These are phyloP conservation scores for Lentinula sp. DNA, from an alignment of 768 basidiomycete genomes.

Conservation along the genomic window DNA sequence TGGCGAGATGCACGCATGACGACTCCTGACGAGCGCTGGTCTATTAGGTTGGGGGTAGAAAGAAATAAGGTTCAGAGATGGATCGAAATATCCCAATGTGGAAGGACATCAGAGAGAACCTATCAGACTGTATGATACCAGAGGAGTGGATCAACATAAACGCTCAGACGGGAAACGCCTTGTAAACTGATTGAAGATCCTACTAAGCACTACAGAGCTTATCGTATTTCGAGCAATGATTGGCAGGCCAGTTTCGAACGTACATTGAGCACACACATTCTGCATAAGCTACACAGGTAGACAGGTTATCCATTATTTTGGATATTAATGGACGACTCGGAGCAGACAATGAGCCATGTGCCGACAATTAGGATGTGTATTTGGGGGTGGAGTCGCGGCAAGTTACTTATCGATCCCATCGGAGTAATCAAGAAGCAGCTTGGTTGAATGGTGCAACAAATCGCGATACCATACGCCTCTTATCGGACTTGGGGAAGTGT, in stretches of 20 bases:
- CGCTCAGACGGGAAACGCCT: neutral
- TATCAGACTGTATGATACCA: neutral
- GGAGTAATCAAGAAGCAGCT: neutral
- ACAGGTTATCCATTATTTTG: neutral
- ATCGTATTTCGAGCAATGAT: neutral
- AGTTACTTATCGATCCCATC: neutral
- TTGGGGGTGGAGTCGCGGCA: neutral
- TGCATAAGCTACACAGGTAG: neutral
- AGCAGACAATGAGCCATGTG: neutral
- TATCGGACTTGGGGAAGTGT: no score
- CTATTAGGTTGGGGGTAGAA: neutral
- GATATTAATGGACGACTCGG: neutral
- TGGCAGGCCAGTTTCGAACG: neutral
- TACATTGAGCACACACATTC: neutral
- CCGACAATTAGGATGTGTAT: neutral
- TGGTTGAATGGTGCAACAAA: neutral
- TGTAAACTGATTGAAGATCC: neutral
- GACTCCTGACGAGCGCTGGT: neutral
- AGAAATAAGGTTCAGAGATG: neutral
- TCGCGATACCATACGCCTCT: no score
- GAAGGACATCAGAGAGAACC: neutral
- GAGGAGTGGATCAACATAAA: neutral
- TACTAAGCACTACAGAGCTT: neutral
- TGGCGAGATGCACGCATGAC: neutral
- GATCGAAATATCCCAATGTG: neutral